Evolutionary conservation across 2,329 filamentous ascomycete species (phyloP), one percentile per base, ranked within the genome.

Genomic region (Colletotrichum trifolii): DNA sequence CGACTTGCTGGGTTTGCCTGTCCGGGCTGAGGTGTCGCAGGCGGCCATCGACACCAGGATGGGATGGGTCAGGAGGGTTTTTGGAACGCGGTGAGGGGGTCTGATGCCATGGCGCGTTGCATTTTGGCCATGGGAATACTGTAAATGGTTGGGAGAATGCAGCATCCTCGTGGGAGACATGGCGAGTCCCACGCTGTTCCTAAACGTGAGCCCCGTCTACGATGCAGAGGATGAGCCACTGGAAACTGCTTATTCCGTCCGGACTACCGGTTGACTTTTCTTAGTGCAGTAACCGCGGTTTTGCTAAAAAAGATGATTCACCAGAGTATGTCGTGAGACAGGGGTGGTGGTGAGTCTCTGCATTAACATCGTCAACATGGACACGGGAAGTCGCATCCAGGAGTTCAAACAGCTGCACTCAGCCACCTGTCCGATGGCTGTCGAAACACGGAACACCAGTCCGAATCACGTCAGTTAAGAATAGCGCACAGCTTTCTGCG

Each of bases 1-100:
- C 60, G 79, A 82, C 13, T 11, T 63, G 25, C 11, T 57, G n/a
- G 63, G 63, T 11, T 9, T 62, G 40, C 46, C 58, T n/a, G 46
- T 45, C 17, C 58, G 58, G 36, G 53, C 58, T 25, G 58, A 52
- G 6, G 33, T 66, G n/a, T 39, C 63, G 13, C 38, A 48, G 52
- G 63, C 40, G 15, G 58, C 63, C 11, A 25, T 66, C 25, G 63
- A 66, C 35, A 66, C 63, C 46, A 56, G 58, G 15, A 53, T 66
- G 58, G 58, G 52, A 57, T 66, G 63, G 63, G 58, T 40, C 4
- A 57, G 42, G 12, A 62, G 63, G 4, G n/a, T 48, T 6, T 35
- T 65, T 38, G 35, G 39, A n/a, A 3, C 10, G 6, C 10, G 36
- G 2, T n/a, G 49, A 43, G 45, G 2, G 0, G 11, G 39, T 17